Evolutionary conservation across 495 filamentous ascomycete species (phyloP), one percentile per base, ranked within the genome.

Genomic region (Podospora australis): DNA sequence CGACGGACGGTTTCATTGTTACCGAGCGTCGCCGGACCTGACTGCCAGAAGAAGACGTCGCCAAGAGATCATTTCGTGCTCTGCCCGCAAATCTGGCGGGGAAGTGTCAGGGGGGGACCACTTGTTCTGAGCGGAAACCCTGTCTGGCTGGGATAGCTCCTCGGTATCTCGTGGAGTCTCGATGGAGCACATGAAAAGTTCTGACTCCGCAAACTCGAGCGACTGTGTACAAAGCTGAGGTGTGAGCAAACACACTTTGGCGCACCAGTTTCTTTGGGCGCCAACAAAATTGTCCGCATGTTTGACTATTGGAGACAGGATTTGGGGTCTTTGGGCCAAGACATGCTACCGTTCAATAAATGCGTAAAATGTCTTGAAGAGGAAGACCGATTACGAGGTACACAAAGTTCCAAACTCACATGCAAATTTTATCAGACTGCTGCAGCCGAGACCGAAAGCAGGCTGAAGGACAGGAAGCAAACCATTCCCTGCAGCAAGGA

Each of bases 121-220:
- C 17, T 40, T 40, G 6, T 20, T 20, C 11, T 24, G 6, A 6
- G 30, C 39, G 32, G 24, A 9, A 49, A 22, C 49, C 53, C 28
- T 55, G 56, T 26, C 44, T 25, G 44, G 17, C 28, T 28, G 39
- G 42, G 48, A 13, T 43, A 43, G 29, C 21, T 35, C 58, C 59
- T 62, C 59, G 59, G 59, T 59, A 54, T 50, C 43, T 63, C 30
- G 24, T 47, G 23, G 22, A 6, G 41, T 26, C 21, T 6, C 26
- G 21, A 45, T 48, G 52, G 54, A 63, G 52, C 58, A 63, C 53
- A 61, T 63, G 60, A 60, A 58, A 63, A 60, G 55, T 55, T 56
- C 22, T 28, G 29, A 10, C 6, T 24, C 22, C 34, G 32, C 22
- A 29, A 42, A 17, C 9, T 14, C 9, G 9, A 6, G 23, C 28